Evolutionary conservation across 441 rosid genomes (phyloP), one percentile per base, ranked within the genome.

Genomic region (Jatropha multifida): DNA sequence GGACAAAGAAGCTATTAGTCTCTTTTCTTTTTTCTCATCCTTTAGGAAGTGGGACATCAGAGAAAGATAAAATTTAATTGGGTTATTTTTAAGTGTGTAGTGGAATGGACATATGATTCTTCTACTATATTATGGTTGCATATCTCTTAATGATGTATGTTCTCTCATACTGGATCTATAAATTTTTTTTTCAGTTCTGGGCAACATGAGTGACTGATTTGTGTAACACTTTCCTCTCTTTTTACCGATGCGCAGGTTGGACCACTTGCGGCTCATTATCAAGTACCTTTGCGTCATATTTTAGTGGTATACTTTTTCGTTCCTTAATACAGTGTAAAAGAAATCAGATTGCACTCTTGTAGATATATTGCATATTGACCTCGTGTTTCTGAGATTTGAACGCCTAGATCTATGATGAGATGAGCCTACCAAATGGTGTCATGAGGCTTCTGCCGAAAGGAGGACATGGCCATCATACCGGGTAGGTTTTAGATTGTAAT

Each of bases 371-470:
- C 44, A 27, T 37, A 60, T 74, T 79, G 44, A 23, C 58, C 2
- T 74, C 40, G 54, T 60, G 41, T 18, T 72, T 81, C 48, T 40
- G 78, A 44, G 48, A 73, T 65, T 77, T 77, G 63, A 69, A 73
- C 58, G 41, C 78, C 27, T 80, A 93, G 97, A 77, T 90, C 18
- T 92, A 91, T 72, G 99, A 94, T 81, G 97, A 93, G 80, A 90
- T 93, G 96, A 91, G 87, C 82, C 80, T 94, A 77, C 97, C 97
- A 61, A 94, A 90, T 83, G 97, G 97, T 73, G 91, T 93, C 65
- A 27, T 94, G 78, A 88, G 96, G 84, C 87, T 93, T 74, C 97
- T 89, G 75, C 97, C 95, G n/a, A 94, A 91, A 81, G 99, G 96
- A 76, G 96, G 97, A 69, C 91, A 91, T 80, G 96, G 97, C 66